A percentile compares a stretch with the other conserved stretches of the same genome.
phyloP scores from a whole-genome alignment of 192 early-diverging fungal genomes.

The Bifiguratus adelaidae region DNA sequence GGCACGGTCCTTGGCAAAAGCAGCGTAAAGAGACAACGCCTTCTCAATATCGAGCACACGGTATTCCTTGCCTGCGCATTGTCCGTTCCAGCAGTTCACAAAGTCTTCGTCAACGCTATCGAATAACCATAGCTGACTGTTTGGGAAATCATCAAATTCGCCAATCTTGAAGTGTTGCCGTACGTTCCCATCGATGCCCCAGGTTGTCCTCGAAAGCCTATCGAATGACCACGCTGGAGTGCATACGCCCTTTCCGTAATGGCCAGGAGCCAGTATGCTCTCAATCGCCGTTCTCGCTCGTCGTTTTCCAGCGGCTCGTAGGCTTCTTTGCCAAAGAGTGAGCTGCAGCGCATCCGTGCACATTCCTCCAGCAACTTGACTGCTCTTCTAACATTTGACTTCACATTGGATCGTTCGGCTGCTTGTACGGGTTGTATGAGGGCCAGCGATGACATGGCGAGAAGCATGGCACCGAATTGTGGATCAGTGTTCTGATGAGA shows the following conservation, averaged over 20 bases:
- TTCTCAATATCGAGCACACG: background rate
- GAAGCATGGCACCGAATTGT: constrained; percentile 1
- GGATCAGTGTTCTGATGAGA: background rate
- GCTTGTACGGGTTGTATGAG: background rate
- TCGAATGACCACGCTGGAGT: constrained; percentile 1
- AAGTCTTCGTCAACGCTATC: constrained; percentile 5
- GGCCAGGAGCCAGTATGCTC: constrained; percentile 1
- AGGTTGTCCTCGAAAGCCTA: background rate
- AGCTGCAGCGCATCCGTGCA: background rate
- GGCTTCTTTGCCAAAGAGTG: background rate
- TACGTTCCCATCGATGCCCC: background rate
- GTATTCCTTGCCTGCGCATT: background rate
- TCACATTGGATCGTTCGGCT: background rate
- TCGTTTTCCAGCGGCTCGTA: background rate
- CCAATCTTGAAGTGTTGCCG: constrained; percentile 1
- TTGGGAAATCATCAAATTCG: background rate
- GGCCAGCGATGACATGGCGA: background rate
- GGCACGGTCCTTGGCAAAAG: background rate
- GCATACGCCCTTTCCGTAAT: constrained; percentile 4
- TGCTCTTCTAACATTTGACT: background rate
- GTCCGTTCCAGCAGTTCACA: constrained; percentile 5
- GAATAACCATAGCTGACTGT: background rate
- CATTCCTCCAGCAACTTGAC: background rate
- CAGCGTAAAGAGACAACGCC: background rate
- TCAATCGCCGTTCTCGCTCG: background rate